Conservation (phyloP, 352 stramenopile species). For the Phytophthora nicotianae region DNA sequence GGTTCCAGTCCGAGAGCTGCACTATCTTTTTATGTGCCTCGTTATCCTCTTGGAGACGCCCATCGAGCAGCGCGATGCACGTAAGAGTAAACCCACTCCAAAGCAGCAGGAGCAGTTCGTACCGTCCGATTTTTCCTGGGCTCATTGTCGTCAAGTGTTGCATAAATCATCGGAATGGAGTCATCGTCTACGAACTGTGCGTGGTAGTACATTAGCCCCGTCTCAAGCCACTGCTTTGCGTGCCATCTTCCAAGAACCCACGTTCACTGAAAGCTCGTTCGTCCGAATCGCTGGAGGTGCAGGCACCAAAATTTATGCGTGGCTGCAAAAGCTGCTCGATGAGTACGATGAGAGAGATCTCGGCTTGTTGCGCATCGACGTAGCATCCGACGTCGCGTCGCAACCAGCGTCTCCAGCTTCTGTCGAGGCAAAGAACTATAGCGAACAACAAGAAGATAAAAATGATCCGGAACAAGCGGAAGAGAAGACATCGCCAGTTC, state of each 20-base stretch:
- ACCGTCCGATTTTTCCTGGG: conserved; percentile 66
- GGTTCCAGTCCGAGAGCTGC: conserved; percentile 68
- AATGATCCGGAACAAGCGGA: conserved; percentile 2
- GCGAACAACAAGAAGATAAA: conserved; percentile 9
- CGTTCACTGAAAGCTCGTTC: conserved; percentile 56
- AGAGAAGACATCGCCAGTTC: conserved; percentile 18
- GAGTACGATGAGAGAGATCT: conserved; percentile 64
- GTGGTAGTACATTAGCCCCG: conserved; percentile 40
- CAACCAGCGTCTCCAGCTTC: conserved; percentile 5
- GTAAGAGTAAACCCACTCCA: conserved; percentile 41
- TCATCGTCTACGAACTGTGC: conserved; percentile 44
- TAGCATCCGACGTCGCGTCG: conserved; percentile 9
- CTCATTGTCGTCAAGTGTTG: conserved; percentile 59
- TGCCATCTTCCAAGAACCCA: conserved; percentile 66
- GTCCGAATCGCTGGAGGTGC: conserved; percentile 53
- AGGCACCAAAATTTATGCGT: conserved; percentile 66
- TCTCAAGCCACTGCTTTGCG: conserved; percentile 59
- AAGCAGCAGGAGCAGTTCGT: conserved; percentile 62
- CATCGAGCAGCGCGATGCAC: conserved; percentile 36
- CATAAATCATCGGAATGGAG: conserved; percentile 57
- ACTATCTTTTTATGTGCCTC: conserved; percentile 83
- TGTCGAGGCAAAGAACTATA: conserved; percentile 11
- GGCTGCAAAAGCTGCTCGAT: conserved; percentile 65
- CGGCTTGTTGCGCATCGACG: conserved; percentile 38
- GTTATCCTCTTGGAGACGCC: conserved; percentile 69